Base-by-base conservation (phyloP, 1,139 yeast genomes). In the Geotrichum aggregatum region DNA sequence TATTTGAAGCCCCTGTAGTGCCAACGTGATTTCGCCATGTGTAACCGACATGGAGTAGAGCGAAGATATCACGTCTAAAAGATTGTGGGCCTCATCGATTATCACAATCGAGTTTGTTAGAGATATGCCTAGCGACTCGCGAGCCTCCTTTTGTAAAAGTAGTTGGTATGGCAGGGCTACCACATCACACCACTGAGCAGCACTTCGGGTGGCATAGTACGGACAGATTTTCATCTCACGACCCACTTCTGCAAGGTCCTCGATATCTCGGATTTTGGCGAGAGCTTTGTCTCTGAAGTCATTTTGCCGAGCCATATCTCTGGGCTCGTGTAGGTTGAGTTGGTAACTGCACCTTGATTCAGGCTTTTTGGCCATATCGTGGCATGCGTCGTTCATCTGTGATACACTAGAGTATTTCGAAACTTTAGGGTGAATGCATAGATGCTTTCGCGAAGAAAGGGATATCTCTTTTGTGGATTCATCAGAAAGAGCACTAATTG, bases 21-120 rank as follows among this genome's bases (percentile, higher is more conserved):
- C 73, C 6, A 64, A 56, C 3, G 63, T 54, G 11, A 87, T 70
- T 30, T 86, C 91, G 0, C 60, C 52, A 0, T 73, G 61, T 0
- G 84, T 73, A 1, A 91, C 71, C 2, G 77, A 67, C 1, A 81
- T 76, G 0, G 96, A 87, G 61, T 85, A 77, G 57, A 91, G 71
- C 0, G 86, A 72, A 1, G 84, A 78, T 3, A 91, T 80, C 0
- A 91, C 82, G 60, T 89, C 97, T 31, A 89, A 66, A 40, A 91
- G 71, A 64, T 91, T 91, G 65, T 91, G 98, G 0, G 98, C 98
- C 64, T 91, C 98, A 65, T 91, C 98, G 36, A 91, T 83, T 2
- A 92, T 78, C 0, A 92, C 79, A 5, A 91, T 77, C 0, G 92
- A 76, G 55, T 81, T 77, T 49, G 77, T 75, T 14, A 91, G 64